These are phyloP conservation scores for Syzygium aromaticum DNA, from an alignment of 345 rosid genomes.

Conservation along the genomic window DNA sequence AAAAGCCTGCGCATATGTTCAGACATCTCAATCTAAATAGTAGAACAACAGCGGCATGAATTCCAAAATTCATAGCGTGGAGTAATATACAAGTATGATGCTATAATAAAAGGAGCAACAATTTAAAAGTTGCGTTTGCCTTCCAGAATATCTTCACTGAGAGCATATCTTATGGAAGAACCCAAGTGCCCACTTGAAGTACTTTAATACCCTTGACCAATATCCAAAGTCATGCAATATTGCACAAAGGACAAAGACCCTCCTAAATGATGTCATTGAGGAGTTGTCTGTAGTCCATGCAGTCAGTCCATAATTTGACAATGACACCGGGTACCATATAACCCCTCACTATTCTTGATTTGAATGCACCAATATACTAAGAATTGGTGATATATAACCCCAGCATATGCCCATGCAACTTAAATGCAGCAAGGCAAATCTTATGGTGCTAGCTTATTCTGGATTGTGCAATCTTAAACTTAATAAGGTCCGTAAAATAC, in stretches of 20 bases:
- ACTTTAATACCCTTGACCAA: background rate
- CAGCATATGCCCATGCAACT: background rate
- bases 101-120: background rate
- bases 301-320: background rate
- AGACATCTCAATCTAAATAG: background rate
- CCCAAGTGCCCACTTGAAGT: background rate
- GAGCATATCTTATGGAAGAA: background rate
- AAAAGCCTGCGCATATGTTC: background rate
- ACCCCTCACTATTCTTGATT: background rate
- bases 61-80: background rate
- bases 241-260: background rate
- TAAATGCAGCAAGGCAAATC: background rate
- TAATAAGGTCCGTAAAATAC: background rate
- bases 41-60: background rate
- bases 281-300: background rate
- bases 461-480: background rate
- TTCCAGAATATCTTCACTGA: background rate
- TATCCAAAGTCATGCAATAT: background rate
- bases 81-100: background rate
- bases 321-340: background rate
- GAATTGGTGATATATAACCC: background rate
- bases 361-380: background rate
- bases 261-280: background rate
- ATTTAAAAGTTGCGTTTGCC: background rate
- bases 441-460: background rate